Conservation (phyloP, 805 yeast species). For the Cyberlindnera euphorbiiphila region DNA sequence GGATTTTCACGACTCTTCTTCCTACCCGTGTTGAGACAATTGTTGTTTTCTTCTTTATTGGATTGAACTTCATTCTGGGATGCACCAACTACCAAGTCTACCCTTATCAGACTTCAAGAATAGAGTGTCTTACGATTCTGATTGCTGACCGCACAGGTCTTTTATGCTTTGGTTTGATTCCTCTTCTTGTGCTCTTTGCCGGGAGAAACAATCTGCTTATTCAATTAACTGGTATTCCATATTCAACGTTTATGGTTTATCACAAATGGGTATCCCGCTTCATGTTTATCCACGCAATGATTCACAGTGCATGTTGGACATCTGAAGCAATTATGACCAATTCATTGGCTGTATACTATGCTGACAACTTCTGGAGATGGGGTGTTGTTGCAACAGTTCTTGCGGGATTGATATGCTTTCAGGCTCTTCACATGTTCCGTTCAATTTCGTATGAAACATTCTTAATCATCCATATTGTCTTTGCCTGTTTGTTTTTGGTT, state of each 20-base stretch:
- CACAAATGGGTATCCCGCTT: slow-evolving; percentile 63
- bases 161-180: slow-evolving; percentile 37
- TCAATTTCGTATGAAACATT: slow-evolving; percentile 54
- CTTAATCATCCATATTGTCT: slow-evolving; percentile 47
- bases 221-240: slow-evolving; percentile 58
- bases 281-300: slow-evolving; percentile 25
- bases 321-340: slow-evolving; percentile 3
- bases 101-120: neutral
- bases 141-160: slow-evolving; percentile 24
- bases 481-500: slow-evolving; percentile 49
- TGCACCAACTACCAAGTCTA: slow-evolving; percentile 7
- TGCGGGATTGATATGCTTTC: slow-evolving; percentile 41
- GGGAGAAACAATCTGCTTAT: slow-evolving; percentile 67
- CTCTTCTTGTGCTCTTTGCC: slow-evolving; percentile 55
- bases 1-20: slow-evolving; percentile 14
- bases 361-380: slow-evolving; percentile 19
- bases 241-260: slow-evolving; percentile 53
- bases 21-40: slow-evolving; percentile 26
- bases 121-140: neutral
- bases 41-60: slow-evolving; percentile 34
- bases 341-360: slow-evolving; percentile 9
- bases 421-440: no score
- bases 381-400: slow-evolving; percentile 43
- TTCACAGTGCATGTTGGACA: slow-evolving; percentile 20
- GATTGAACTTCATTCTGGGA: slow-evolving; percentile 14